Base-by-base conservation (phyloP, 179 eudicot species). In the Sideroxylon spinosum region DNA sequence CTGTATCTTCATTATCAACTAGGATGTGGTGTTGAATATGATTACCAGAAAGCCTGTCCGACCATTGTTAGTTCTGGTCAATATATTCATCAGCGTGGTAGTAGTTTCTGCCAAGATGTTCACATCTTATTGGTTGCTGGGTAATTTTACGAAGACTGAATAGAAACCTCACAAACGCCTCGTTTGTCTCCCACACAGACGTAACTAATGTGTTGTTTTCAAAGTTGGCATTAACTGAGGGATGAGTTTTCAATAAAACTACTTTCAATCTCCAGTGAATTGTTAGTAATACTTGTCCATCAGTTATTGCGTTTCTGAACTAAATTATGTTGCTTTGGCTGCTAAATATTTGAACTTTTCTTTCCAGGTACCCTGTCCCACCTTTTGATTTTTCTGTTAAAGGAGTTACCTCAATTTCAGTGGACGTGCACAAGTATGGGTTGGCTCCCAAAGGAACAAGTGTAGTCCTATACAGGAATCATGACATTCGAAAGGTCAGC, bases 391-490 rank as follows among this genome's bases (percentile, higher is more conserved):
- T 96, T 83, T 77, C 94, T 64, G 94, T 96, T 78, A 79, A 82
- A 86, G 99, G 99, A 79, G 98, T 96, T 80, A 96, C 99, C 73
- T 94, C 99, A 80, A 90, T 92, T 80, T 96, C 98, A 62, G 87
- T 82, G 76, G 99, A 96, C 84, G 99, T 96, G 50, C 99, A 96
- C 85, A 96, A 96, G 84, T 96, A 96, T 88, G 99, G 99, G 23
- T 83, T 96, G 88, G 97, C 97, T 69, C 99, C 99, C 37, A 96
- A 94, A 85, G 99, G 99, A 86, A 96, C 99, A 68, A 96, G 99
- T 85, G 82, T 91, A 80, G 99, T 96, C 49, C 80, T 96, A 29
- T 96, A 96, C 81, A 87, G 93, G 73, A 86, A 92, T 81, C 99
- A 86, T 84, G 94, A 94, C 59, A 92, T 96, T 81, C 90, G 99